Conservation (phyloP, 202 grass and related monocot genomes). For the Panicum hallii region DNA sequence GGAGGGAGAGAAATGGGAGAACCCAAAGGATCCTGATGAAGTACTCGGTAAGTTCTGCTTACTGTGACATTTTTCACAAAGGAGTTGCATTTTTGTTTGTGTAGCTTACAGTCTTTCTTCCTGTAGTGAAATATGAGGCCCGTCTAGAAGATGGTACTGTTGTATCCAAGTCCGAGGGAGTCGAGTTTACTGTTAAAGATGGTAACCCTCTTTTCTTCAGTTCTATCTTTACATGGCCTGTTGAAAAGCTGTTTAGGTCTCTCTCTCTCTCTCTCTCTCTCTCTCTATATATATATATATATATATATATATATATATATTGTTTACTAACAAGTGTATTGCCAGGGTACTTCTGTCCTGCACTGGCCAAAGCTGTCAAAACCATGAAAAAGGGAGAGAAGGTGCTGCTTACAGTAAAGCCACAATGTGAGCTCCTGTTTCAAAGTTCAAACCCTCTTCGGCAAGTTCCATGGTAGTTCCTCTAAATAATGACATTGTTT, state of each 20-base stretch:
- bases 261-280: too few relatives aligned
- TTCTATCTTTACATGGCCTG: background rate
- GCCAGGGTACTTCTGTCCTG: conserved; percentile 75
- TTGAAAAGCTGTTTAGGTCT: background rate
- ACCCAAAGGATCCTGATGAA: conserved; percentile 86
- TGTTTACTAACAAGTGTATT: conserved; percentile 47
- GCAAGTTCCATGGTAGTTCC: background rate
- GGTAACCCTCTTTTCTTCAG: conserved; percentile 45
- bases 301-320: background rate
- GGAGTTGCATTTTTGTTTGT: background rate
- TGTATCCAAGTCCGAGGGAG: conserved; percentile 74
- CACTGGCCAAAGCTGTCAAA: conserved; percentile 78
- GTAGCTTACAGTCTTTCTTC: conserved; percentile 17
- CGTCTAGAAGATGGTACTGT: conserved; percentile 74
- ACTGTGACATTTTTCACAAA: background rate
- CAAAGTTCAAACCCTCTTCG: background rate
- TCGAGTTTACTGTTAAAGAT: conserved; percentile 89
- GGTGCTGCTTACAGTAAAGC: conserved; percentile 81
- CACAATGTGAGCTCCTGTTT: conserved; percentile 70
- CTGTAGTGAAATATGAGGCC: conserved; percentile 83
- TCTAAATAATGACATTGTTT: background rate
- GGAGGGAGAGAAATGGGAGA: conserved; percentile 94
- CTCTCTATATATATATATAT: too few relatives aligned
- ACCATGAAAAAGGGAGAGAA: conserved; percentile 94
- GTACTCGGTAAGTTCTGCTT: conserved; percentile 71